Conservation (phyloP, 352 stramenopile genomes). For the Pythium grandisporangium region DNA sequence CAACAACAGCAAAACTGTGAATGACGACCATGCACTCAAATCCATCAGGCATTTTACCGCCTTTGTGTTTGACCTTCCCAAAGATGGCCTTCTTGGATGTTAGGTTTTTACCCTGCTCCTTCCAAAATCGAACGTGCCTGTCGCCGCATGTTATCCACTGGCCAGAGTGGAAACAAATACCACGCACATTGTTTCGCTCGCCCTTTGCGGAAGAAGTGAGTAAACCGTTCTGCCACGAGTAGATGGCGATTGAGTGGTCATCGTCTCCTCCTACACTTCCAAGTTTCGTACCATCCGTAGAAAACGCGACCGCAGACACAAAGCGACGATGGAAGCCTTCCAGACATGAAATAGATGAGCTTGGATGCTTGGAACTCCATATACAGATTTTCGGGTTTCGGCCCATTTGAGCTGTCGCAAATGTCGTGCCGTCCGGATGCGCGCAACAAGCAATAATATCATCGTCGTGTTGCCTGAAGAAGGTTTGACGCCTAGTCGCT, state of each 20-base stretch:
- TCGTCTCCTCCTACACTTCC: slow-evolving; percentile 71
- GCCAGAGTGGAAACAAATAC: slow-evolving; percentile 39
- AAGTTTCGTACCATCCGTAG: slow-evolving; percentile 52
- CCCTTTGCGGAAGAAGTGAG: slow-evolving; percentile 43
- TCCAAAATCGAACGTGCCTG: slow-evolving; percentile 72
- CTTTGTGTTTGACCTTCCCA: slow-evolving; percentile 40
- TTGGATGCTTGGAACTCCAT: slow-evolving; percentile 34
- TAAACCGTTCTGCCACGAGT: slow-evolving; percentile 54
- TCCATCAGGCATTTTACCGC: slow-evolving; percentile 26
- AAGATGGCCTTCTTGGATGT: slow-evolving; percentile 70
- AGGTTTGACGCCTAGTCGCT: slow-evolving; percentile 22
- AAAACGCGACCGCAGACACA: slow-evolving; percentile 65
- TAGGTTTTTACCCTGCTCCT: slow-evolving; percentile 55
- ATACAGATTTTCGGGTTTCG: slow-evolving; percentile 78
- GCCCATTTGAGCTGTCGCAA: slow-evolving; percentile 84
- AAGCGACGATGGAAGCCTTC: slow-evolving; percentile 77
- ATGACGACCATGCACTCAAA: slow-evolving; percentile 55
- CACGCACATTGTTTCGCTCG: slow-evolving; percentile 42
- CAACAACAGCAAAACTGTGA: slow-evolving; percentile 27
- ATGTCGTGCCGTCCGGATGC: slow-evolving; percentile 68
- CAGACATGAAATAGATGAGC: slow-evolving; percentile 27
- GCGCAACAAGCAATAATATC: slow-evolving; percentile 76
- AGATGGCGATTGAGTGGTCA: slow-evolving; percentile 79
- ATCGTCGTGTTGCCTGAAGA: slow-evolving; percentile 71
- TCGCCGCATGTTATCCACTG: slow-evolving; percentile 68